phyloP scores from a whole-genome alignment of 2,329 filamentous ascomycete species.

The Amylocarpus encephaloides region DNA sequence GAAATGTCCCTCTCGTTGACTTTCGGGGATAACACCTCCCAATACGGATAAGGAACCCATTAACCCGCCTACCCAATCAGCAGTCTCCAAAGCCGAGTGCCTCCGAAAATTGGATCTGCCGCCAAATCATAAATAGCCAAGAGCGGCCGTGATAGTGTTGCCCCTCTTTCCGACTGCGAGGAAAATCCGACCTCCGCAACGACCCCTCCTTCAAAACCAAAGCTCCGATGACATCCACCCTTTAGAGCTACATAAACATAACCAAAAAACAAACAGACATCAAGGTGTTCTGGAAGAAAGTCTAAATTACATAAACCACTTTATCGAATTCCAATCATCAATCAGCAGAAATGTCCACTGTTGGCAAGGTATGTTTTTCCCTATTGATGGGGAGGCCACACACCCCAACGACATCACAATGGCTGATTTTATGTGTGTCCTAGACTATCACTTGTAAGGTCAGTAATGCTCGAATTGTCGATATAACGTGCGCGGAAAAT shows the following conservation, averaged over 20 bases:
- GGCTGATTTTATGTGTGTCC: neutral
- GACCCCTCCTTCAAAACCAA: slow-evolving; percentile 1
- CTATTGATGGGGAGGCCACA: neutral
- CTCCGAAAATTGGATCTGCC: neutral
- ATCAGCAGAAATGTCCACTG: slow-evolving; percentile 3
- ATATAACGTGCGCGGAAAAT: slow-evolving; percentile 5
- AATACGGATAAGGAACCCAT: neutral
- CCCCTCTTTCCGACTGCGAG: neutral
- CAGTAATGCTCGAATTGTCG: slow-evolving; percentile 9
- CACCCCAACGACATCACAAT: neutral
- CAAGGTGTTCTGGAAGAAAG: slow-evolving; percentile 3
- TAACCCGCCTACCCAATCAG: neutral
- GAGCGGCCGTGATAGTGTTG: neutral
- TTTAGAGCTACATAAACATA: neutral
- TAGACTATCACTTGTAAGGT: slow-evolving; percentile 33
- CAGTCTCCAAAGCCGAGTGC: neutral
- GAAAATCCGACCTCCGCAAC: slow-evolving; percentile 1
- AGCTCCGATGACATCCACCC: neutral
- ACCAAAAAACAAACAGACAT: neutral
- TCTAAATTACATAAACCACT: neutral
- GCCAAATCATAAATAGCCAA: no score
- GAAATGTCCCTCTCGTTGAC: no score
- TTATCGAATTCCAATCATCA: neutral
- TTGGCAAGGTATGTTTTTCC: slow-evolving; percentile 4
- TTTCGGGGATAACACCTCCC: neutral